Base-by-base conservation (phyloP, 345 rosid species). In the Ailanthus altissimus region DNA sequence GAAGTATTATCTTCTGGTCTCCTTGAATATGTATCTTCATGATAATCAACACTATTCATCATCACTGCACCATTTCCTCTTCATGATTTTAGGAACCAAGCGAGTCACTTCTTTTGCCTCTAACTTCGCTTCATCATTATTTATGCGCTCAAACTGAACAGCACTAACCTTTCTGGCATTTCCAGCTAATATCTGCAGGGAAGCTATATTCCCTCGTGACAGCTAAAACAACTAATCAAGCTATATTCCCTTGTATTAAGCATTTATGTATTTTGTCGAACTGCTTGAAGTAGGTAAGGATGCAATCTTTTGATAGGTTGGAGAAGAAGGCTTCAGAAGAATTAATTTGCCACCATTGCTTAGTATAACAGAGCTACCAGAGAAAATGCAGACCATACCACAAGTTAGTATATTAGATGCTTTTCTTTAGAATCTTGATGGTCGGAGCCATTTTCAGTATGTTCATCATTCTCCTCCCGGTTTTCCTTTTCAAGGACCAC, bases 91-190 rank as follows among this genome's bases (percentile, higher is more conserved):
- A 5, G 99, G 97, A 78, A 93, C 76, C 87, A 90, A 73, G 42
- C 90, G 88, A 60, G 86, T 84, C 60, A 92, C 95, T 79, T 91
- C 89, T 74, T 83, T 90, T 70, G 90, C 91, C 72, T 87, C 92
- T 18, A 83, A 75, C 42, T 77, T 71, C 42, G 80, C 87, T 60
- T 85, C 91, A 69, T 76, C 92, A 63, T 85, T 83, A 74, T 84
- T 82, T 78, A 96, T 88, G 69, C 87, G 84, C 61, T 93, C 97
- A 82, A 96, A 91, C 72, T 97, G 88, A 60, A 92, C 94, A 49
- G 98, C 98, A 66, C 97, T 84, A 57, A 96, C 98, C 86, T 96
- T 94, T 83, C 98, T 89, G 69, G 99, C 98, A 84, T 96, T 96
- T 74, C 98, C 99, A 49, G 93, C 97, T 75, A 94, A 84, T 81